These are phyloP conservation scores for Skeletonema potamos DNA, from an alignment of 108 stramenopile species.

Conservation along the genomic window DNA sequence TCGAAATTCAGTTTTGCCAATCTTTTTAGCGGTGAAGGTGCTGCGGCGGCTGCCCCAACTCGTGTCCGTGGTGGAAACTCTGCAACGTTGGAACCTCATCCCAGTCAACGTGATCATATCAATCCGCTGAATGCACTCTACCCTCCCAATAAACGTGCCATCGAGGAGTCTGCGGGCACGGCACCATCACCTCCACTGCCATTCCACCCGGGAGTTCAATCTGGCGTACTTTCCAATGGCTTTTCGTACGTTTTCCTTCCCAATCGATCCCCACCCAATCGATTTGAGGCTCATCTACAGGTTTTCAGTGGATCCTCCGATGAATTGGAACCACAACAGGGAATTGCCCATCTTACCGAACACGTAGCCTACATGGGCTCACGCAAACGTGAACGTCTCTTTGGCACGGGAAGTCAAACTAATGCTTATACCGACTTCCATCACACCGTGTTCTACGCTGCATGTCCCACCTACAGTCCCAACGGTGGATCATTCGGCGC, in stretches of 20 bases:
- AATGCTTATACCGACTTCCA: conserved; percentile 99
- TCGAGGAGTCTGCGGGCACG: conserved; percentile 5
- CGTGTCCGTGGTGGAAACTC: neutral
- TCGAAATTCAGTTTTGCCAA: conserved; percentile 46
- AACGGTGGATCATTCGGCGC: conserved; percentile 32
- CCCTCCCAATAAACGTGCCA: conserved; percentile 34
- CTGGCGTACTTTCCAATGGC: conserved; percentile 87
- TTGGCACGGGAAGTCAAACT: conserved; percentile 94
- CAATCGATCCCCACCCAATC: conserved; percentile 89
- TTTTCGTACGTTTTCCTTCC: conserved; percentile 92
- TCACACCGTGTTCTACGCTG: conserved; percentile 98
- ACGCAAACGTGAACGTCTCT: conserved; percentile 92
- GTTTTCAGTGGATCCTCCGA: conserved; percentile 91
- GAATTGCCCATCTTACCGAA: conserved; percentile 97
- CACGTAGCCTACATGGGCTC: conserved; percentile 99
- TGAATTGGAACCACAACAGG: conserved; percentile 93
- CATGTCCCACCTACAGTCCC: conserved; percentile 86
- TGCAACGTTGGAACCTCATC: conserved; percentile 64
- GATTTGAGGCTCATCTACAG: conserved; percentile 97
- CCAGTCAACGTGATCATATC: conserved; percentile 78
- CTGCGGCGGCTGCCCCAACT: conserved; percentile 1
- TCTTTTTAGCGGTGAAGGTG: conserved; percentile 26
- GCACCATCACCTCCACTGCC: conserved; percentile 55
- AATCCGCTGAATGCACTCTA: conserved; percentile 80
- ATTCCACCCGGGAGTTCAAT: conserved; percentile 72